Conservation (phyloP, 129 eudicot genomes). For the Tanacetum coccineum region DNA sequence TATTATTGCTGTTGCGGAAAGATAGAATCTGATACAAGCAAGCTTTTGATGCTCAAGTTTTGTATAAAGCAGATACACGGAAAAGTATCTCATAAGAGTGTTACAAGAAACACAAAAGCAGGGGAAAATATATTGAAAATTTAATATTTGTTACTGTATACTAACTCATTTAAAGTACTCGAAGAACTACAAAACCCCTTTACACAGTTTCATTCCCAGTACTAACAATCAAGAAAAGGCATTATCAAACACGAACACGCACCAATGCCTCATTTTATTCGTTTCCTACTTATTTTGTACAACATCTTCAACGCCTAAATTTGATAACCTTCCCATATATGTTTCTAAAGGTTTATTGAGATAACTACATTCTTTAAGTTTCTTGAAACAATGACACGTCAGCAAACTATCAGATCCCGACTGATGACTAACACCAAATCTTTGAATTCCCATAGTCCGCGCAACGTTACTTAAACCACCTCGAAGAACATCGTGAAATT, state of each 20-base stretch:
- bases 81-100: neutral
- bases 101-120: neutral
- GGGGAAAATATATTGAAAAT: slow-evolving; percentile 9
- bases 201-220: slow-evolving; percentile 9
- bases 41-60: neutral
- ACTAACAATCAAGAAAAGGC: slow-evolving; percentile 11
- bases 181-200: slow-evolving; percentile 21
- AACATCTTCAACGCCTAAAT: slow-evolving; percentile 37
- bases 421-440: slow-evolving; percentile 49
- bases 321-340: slow-evolving; percentile 44
- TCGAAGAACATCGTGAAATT: slow-evolving; percentile 40
- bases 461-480: slow-evolving; percentile 56
- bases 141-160: slow-evolving; percentile 19
- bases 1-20: neutral
- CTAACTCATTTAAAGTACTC: slow-evolving; percentile 28
- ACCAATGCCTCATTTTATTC: slow-evolving; percentile 8
- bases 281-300: slow-evolving; percentile 21
- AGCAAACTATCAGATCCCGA: slow-evolving; percentile 62
- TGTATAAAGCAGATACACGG: neutral
- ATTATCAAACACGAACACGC: slow-evolving; percentile 22
- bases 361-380: slow-evolving; percentile 38
- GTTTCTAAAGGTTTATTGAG: slow-evolving; percentile 37
- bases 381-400: slow-evolving; percentile 41
- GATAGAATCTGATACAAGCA: neutral
- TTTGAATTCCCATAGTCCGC: slow-evolving; percentile 34